Evolutionary conservation across 805 yeast species (phyloP), one percentile per base, ranked within the genome.

Genomic region (Yarrowia divulgata): DNA sequence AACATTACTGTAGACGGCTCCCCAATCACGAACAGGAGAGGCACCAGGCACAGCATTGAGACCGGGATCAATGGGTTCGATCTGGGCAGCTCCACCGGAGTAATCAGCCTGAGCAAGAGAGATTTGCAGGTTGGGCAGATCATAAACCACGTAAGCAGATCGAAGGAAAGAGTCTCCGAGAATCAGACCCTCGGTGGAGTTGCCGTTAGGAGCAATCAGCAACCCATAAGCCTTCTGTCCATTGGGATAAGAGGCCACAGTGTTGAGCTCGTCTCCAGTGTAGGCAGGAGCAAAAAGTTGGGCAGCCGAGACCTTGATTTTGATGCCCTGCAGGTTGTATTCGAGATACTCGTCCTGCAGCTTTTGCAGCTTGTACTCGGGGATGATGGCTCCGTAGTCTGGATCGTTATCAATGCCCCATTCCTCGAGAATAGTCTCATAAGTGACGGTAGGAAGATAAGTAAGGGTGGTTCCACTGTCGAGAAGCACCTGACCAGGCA

Each of bases 271-370:
- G 34, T 63, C 45, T 9, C 76, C 75, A 14, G 55, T 49, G n/a
- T 48, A 37, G 6, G 39, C 45, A 3, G 75, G 75, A 68, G 73
- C 68, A 60, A 77, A 72, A 50, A 77, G 68, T 52, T 95, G 95
- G 79, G 94, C 98, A 77, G 87, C 88, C 46, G 98, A 89, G 71
- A 89, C 77, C 78, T 95, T 88, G 67, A 97, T 90, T 83, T 93
- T 95, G 84, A 93, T 91, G 73, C 98, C 98, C 71, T 86, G 88
- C 73, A 95, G 89, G 78, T 84, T 93, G 81, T 95, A 88, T 62
- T 98, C 93, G 80, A 95, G 84, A 77, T 94, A 97, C 71, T 98
- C 98, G 80, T 95, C 85, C 39, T 84, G 77, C 73, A 85, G 94
- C 83, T 97, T 90, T 69, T 87, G 81, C 57, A 81, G 93, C 19